phyloP scores from a whole-genome alignment of 1,284 basidiomycete genomes.

The Neolentinus lepideus region DNA sequence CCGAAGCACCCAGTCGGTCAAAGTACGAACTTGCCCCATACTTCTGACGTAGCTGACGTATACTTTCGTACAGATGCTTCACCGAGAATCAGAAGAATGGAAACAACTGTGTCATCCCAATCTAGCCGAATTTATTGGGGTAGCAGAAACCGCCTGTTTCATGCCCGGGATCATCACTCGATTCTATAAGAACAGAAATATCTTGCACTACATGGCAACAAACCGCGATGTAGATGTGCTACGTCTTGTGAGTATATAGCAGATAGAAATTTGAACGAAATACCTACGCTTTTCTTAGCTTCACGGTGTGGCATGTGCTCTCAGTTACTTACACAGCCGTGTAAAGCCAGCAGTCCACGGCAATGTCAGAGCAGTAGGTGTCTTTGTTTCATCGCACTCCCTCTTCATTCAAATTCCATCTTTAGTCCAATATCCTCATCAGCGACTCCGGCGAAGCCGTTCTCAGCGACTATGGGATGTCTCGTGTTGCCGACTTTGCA shows the following conservation, averaged over 20 bases:
- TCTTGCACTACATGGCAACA: neutral
- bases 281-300: neutral
- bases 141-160: neutral
- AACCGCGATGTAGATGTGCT: neutral
- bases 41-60: too few species aligned
- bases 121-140: neutral
- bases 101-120: neutral
- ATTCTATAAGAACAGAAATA: constrained; percentile 1
- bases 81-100: neutral
- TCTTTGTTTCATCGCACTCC: neutral
- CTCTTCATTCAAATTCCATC: neutral
- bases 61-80: neutral
- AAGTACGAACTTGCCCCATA: neutral
- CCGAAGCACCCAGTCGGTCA: neutral
- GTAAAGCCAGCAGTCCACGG: neutral
- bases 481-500: neutral
- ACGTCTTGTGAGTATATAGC: neutral
- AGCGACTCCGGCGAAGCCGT: neutral
- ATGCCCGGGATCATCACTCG: neutral
- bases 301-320: neutral
- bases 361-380: neutral
- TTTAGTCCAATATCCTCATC: neutral
- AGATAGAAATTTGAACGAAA: neutral
- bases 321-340: neutral
- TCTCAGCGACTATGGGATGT: neutral